Percentiles rank a stretch among this genome's conserved stretches.
These are phyloP conservation scores for Cladochytrium replicatum DNA, from an alignment of 192 early-diverging fungal species.

Conservation along the genomic window DNA sequence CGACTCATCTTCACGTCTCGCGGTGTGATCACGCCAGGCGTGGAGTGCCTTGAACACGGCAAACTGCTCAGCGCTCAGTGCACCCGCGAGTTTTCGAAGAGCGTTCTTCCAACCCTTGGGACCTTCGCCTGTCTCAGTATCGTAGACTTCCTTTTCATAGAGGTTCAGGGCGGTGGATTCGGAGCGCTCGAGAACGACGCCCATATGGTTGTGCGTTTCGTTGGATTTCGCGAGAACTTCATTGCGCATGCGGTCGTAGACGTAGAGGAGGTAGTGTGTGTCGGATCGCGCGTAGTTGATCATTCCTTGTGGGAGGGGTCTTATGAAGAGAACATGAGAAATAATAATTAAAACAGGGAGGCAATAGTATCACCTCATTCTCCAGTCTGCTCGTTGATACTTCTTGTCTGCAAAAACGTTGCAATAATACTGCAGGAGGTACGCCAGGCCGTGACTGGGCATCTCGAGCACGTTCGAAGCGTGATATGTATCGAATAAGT, in stretches of 20 bases:
- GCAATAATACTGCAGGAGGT: conserved; percentile 71
- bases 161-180: conserved; percentile 51
- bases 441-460: conserved; percentile 68
- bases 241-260: conserved; percentile 86
- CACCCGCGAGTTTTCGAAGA: conserved; percentile 47
- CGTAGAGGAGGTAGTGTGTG: conserved; percentile 92
- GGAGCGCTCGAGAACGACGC: conserved; percentile 54
- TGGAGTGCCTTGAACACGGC: conserved; percentile 83
- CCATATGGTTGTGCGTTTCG: conserved; percentile 57
- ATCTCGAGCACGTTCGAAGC: conserved; percentile 81
- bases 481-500: conserved; percentile 94
- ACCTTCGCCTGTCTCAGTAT: conserved; percentile 68
- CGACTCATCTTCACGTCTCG: conserved; percentile 90
- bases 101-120: conserved; percentile 62
- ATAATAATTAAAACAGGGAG: not conserved
- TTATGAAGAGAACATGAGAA: conserved; percentile 13
- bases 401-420: conserved; percentile 76
- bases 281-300: conserved; percentile 83
- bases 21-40: conserved; percentile 82
- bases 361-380: conserved; percentile 55
- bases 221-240: conserved; percentile 61
- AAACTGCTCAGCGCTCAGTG: conserved; percentile 43
- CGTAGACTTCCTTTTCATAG: conserved; percentile 80
- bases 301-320: conserved; percentile 91
- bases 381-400: conserved; percentile 96